Evolutionary conservation across 1,139 yeast species (phyloP).

Genomic region (Ogataea hybrid): DNA sequence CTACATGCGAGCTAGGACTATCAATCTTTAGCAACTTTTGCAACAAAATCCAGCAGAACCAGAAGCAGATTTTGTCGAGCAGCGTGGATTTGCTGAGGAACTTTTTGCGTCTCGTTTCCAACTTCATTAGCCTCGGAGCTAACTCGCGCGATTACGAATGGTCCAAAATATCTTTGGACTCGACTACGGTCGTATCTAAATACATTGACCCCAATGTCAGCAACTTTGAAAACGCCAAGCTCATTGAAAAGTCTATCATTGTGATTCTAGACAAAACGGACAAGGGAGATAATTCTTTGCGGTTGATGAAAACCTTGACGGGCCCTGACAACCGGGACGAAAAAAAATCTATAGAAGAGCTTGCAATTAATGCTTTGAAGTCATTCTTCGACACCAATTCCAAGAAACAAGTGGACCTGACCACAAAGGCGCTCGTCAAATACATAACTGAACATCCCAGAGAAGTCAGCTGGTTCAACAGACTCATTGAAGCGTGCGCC

Average conservation of each 20-base stretch:
- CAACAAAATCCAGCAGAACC: slow-evolving; percentile 57
- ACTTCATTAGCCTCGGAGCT: slow-evolving; percentile 36
- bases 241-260: slow-evolving; percentile 23
- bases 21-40: slow-evolving; percentile 61
- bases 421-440: slow-evolving; percentile 35
- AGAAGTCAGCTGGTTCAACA: slow-evolving; percentile 47
- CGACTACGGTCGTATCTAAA: slow-evolving; percentile 23
- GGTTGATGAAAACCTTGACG: slow-evolving; percentile 18
- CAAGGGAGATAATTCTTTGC: slow-evolving; percentile 15
- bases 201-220: slow-evolving; percentile 24
- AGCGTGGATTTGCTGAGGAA: slow-evolving; percentile 58
- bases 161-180: slow-evolving; percentile 27
- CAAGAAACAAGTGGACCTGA: slow-evolving; percentile 34
- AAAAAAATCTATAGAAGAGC: slow-evolving; percentile 11
- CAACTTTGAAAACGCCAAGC: slow-evolving; percentile 14
- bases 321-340: slow-evolving; percentile 3
- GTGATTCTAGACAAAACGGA: slow-evolving; percentile 22
- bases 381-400: slow-evolving; percentile 39
- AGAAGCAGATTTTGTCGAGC: slow-evolving; percentile 56
- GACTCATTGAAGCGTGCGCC: slow-evolving; percentile 62
- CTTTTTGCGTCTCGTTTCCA: slow-evolving; percentile 43
- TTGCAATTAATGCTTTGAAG: slow-evolving; percentile 31
- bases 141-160: slow-evolving; percentile 25
- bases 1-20: slow-evolving; percentile 51
- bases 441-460: slow-evolving; percentile 29